Evolutionary conservation across 805 yeast genomes (phyloP), one percentile per base, ranked within the genome.

Genomic region (Wickerhamia fluorescens): DNA sequence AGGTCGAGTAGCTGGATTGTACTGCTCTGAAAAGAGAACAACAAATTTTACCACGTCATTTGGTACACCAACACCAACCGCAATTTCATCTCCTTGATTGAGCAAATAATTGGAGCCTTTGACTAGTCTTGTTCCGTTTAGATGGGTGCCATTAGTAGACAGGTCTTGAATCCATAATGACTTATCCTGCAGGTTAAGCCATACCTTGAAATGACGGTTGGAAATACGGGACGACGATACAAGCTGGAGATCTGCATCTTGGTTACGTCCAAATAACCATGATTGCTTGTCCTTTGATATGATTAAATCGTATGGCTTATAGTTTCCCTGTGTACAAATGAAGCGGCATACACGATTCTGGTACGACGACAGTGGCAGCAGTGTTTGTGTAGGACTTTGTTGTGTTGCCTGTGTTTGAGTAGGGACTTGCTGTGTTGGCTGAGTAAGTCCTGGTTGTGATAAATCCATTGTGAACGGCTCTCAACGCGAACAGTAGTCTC

Each of bases 81-180:
- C 72, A 21, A 92, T 80, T 48, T 86, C 95, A 55, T 92, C 99
- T 4, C 97, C 97, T 49, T 86, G 95, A 24, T 78, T 76, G 21
- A 92, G 55, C 32, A 89, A 73, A 51, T 84, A 85, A 45, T 85
- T 84, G 27, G 80, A 74, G 13, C 82, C 82, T 47, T 79, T 82
- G 14, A 78, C 84, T 12, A 89, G 54, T 29, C 85, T 66, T 21
- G 68, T 68, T 18, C 78, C 78, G 58, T 89, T 92, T 27, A 89
- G 58, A 65, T 75, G 81, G 0, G 98, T 92, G 6, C 98, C 98
- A 58, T 92, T 92, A 2, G 97, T 89, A 1, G 95, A 82, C 3
- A 67, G 55, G 53, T 88, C 96, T 49, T 72, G 75, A 33, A 78
- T 63, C 78, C 78, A 71, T 25, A 73, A 36, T 8, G 73, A 62